A percentile compares a stretch with the other conserved stretches of the same genome.
Evolutionary conservation across 2,329 filamentous ascomycete genomes (phyloP).

Genomic region (Xylaria polymorpha): DNA sequence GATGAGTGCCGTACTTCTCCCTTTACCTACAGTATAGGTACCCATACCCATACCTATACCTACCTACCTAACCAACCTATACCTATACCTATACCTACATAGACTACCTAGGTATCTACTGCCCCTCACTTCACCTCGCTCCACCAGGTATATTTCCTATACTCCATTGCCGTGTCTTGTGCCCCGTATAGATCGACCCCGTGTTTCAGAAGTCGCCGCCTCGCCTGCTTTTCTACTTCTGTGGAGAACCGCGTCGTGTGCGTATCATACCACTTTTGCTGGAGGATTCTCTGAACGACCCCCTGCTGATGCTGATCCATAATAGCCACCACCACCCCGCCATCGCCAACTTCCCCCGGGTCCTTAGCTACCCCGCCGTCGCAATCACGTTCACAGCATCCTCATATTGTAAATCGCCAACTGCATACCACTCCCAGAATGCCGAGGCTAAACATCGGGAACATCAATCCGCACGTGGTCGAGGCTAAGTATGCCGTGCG

Average conservation of each 20-base stretch:
- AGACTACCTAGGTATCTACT: background rate
- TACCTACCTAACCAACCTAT: too few species aligned
- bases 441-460: constrained; percentile 75
- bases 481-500: constrained; percentile 95
- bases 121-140: constrained; percentile 15
- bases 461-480: constrained; percentile 91
- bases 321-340: constrained; percentile 15
- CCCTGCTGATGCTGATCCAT: constrained; percentile 3
- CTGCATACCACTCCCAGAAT: constrained; percentile 44
- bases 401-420: constrained; percentile 14
- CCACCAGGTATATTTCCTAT: constrained; percentile 1
- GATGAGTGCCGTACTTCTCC: background rate
- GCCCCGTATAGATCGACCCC: constrained; percentile 8
- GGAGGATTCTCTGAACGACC: background rate
- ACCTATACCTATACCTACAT: background rate
- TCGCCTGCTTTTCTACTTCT: background rate
- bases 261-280: background rate
- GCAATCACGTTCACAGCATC: background rate
- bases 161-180: constrained; percentile 1
- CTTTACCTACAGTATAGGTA: too few species aligned
- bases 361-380: constrained; percentile 17
- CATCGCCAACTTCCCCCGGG: constrained; percentile 17
- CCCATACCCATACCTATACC: too few species aligned
- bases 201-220: constrained; percentile 9
- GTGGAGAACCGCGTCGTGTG: background rate